Evolutionary conservation across 2,329 filamentous ascomycete genomes (phyloP).

Genomic region (Orbilia brochopaga): DNA sequence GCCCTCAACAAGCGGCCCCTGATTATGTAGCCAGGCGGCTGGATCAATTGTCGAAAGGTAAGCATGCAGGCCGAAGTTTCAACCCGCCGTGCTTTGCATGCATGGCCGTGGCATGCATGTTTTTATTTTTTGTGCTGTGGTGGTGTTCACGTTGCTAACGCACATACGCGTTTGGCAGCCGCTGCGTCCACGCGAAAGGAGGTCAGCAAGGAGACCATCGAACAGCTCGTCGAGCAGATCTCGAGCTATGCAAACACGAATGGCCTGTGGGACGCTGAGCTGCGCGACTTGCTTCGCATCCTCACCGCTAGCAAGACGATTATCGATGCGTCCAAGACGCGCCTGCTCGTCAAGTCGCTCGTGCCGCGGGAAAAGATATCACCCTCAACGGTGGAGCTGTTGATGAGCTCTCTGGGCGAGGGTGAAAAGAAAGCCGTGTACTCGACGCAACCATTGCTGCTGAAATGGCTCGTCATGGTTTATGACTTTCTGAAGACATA

Average conservation of each 20-base stretch:
- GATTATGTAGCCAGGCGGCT: conserved; percentile 26
- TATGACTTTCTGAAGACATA: conserved; percentile 73
- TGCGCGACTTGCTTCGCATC: conserved; percentile 70
- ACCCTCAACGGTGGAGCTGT: conserved; percentile 67
- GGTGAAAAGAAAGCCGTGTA: conserved; percentile 76
- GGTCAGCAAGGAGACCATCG: conserved; percentile 50
- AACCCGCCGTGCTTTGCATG: too few species aligned
- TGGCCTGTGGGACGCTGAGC: conserved; percentile 68
- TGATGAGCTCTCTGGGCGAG: conserved; percentile 77
- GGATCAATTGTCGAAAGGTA: conserved; percentile 36
- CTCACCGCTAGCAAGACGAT: conserved; percentile 68
- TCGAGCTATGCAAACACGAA: conserved; percentile 53
- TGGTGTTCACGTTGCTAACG: not conserved
- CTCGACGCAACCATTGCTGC: conserved; percentile 71
- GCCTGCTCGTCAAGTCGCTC: conserved; percentile 72
- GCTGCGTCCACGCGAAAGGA: conserved; percentile 52
- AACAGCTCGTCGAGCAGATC: conserved; percentile 52
- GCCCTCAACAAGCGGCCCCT: conserved; percentile 28
- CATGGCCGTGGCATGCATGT: not conserved
- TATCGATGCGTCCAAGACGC: conserved; percentile 77
- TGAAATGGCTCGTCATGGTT: conserved; percentile 79
- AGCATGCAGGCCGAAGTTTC: conserved; percentile 3
- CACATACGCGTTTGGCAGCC: conserved; percentile 36
- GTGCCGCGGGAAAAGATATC: conserved; percentile 74
- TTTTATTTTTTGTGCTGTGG: not conserved